Base-by-base conservation (phyloP, 495 filamentous ascomycete species). In the Penicillium longicatenatum region DNA sequence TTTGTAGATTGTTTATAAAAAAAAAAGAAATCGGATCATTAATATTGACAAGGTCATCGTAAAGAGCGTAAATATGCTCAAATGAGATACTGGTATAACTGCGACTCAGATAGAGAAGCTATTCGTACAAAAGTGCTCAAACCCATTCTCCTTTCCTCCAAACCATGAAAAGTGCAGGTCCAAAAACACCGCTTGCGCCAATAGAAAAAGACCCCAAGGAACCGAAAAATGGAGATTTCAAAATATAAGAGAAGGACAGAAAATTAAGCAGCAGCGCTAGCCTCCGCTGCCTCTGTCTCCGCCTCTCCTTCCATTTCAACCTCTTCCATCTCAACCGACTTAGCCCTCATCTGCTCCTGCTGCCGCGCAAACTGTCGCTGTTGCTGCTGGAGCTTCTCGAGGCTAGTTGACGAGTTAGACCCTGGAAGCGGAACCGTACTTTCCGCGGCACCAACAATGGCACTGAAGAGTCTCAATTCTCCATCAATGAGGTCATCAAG, bases 401-500 rank as follows among this genome's bases (percentile, higher is more conserved):
- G 49, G 35, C 60, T 64, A 22, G 61, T 59, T 22, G 66, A 49
- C 26, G 58, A 37, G 61, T 62, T 56, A 26, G 66, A 59, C 42
- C 61, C 43, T 35, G 60, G 42, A 22, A 55, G 26, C 22, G 61
- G 20, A 30, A 33, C 54, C 37, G 48, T 31, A 21, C 29, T 49
- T 10, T 58, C 47, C 8, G 69, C 63, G 7, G 53, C 52, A 6
- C 66, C 65, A 2, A 76, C 68, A 20, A 80, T 65, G 8, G 70
- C 69, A 29, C 65, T 72, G 41, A 76, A 73, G 6, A 81, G 62
- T 41, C 73, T 72, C 17, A 83, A 45, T 63, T 88, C 83, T 2
- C 73, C 79, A 60, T 87, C 84, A 65, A 86, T 79, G 31, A 81
- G 55, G 56, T 86, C 84, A 47, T 84, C 82, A 16, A 88, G 71